These are phyloP conservation scores for Leccinum pellstonianum DNA, from an alignment of 768 basidiomycete species.

Conservation along the genomic window DNA sequence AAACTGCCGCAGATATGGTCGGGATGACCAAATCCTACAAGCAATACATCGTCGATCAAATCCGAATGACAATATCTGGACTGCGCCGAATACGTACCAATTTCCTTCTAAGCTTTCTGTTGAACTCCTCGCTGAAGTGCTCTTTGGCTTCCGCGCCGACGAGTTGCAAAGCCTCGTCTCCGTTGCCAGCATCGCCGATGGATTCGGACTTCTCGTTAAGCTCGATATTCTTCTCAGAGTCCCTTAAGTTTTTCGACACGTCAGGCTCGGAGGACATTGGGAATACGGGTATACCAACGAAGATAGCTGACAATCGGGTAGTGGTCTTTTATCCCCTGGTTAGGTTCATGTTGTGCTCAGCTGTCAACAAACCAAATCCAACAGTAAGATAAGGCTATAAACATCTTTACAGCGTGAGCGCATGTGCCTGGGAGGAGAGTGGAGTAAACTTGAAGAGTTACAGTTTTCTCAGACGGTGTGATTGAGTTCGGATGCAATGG, in stretches of 20 bases:
- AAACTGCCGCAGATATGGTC: slow-evolving; percentile 59
- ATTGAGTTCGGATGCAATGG: neutral
- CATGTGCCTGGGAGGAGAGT: slow-evolving; percentile 1
- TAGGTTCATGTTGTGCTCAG: neutral
- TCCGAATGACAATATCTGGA: neutral
- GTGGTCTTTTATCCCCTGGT: slow-evolving; percentile 11
- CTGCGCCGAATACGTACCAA: slow-evolving; percentile 38
- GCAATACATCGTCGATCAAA: slow-evolving; percentile 18
- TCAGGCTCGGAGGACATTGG: slow-evolving; percentile 20
- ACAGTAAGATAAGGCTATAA: slow-evolving; percentile 18
- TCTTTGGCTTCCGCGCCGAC: slow-evolving; percentile 51
- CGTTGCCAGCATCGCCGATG: slow-evolving; percentile 40
- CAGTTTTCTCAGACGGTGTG: slow-evolving; percentile 11
- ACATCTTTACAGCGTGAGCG: slow-evolving; percentile 10
- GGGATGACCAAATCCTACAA: slow-evolving; percentile 52
- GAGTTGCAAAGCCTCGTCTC: slow-evolving; percentile 60
- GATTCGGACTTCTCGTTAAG: slow-evolving; percentile 32
- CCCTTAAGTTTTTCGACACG: slow-evolving; percentile 7
- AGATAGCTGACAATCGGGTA: neutral
- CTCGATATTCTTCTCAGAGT: slow-evolving; percentile 26
- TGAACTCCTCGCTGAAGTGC: slow-evolving; percentile 62
- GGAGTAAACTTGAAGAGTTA: neutral
- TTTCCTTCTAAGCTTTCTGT: slow-evolving; percentile 54
- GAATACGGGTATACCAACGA: neutral
- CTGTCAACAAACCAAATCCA: slow-evolving; percentile 1